Evolutionary conservation across 164 flowering plant genomes (phyloP).

Genomic region (Macadamia tetraphylla): DNA sequence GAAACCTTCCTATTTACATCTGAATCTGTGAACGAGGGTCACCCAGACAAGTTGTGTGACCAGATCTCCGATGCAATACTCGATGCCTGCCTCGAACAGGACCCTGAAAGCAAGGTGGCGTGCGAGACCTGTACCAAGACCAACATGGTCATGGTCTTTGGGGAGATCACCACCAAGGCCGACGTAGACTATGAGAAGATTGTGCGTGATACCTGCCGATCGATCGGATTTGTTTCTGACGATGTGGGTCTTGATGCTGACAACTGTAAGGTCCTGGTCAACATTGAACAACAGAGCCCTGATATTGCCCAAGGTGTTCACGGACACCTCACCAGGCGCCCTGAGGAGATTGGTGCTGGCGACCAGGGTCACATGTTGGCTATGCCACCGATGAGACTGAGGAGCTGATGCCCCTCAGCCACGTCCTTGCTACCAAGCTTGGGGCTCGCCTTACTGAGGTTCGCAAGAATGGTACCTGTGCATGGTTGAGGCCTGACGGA

Average conservation of each 20-base stretch:
- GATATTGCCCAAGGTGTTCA: slow-evolving; percentile 90
- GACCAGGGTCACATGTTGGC: slow-evolving; percentile 90
- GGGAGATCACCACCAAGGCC: slow-evolving; percentile 81
- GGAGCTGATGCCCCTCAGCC: slow-evolving; percentile 71
- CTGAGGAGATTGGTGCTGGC: slow-evolving; percentile 86
- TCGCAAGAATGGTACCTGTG: slow-evolving; percentile 66
- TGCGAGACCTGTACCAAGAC: slow-evolving; percentile 89
- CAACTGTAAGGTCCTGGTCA: slow-evolving; percentile 74
- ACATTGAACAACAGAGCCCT: slow-evolving; percentile 84
- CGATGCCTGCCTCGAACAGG: slow-evolving; percentile 80
- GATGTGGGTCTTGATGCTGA: slow-evolving; percentile 86
- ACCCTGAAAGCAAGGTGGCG: slow-evolving; percentile 81
- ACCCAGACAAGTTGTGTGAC: slow-evolving; percentile 85
- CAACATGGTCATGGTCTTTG: slow-evolving; percentile 88
- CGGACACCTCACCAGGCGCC: slow-evolving; percentile 82
- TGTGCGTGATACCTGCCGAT: slow-evolving; percentile 74
- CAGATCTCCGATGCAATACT: slow-evolving; percentile 86
- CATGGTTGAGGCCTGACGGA: slow-evolving; percentile 76
- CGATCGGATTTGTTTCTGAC: slow-evolving; percentile 67
- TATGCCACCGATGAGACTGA: slow-evolving; percentile 88
- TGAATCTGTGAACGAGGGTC: slow-evolving; percentile 85
- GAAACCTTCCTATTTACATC: slow-evolving; percentile 81
- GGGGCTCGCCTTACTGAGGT: slow-evolving; percentile 75
- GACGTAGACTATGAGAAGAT: slow-evolving; percentile 74
- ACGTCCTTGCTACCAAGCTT: slow-evolving; percentile 75